phyloP scores from a whole-genome alignment of 257 asterid genomes.

The Gentiana macrophylla region DNA sequence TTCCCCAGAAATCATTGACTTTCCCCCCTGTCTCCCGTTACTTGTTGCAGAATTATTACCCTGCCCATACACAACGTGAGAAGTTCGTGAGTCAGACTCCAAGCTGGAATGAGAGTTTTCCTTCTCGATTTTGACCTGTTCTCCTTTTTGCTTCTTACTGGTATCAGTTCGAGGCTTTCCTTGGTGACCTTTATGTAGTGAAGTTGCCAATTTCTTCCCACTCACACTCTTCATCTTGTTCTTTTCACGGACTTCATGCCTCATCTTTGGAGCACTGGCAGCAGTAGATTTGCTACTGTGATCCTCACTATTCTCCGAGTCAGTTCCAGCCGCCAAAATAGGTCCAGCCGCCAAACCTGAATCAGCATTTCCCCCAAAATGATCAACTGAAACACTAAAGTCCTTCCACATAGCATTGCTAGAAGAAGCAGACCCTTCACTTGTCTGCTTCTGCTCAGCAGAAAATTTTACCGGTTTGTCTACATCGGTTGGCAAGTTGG shows the following conservation, averaged over 20 bases:
- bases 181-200: constrained; percentile 27
- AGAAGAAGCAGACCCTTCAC: constrained; percentile 54
- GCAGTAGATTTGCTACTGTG: constrained; percentile 61
- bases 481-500: constrained; percentile 16
- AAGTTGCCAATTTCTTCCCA: constrained; percentile 32
- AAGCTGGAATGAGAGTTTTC: constrained; percentile 87
- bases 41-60: constrained; percentile 33
- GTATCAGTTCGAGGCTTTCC: constrained; percentile 32
- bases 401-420: constrained; percentile 28
- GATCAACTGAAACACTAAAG: constrained; percentile 15
- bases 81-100: constrained; percentile 88
- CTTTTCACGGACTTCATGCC: constrained; percentile 25
- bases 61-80: constrained; percentile 64
- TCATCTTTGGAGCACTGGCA: constrained; percentile 40
- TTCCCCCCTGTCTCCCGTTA: constrained; percentile 40
- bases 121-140: constrained; percentile 68
- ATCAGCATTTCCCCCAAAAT: constrained; percentile 28
- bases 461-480: constrained; percentile 27
- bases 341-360: constrained; percentile 21
- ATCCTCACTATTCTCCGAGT: constrained; percentile 62
- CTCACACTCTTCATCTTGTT: constrained; percentile 32
- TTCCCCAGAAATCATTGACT: constrained; percentile 34
- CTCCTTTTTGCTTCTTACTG: constrained; percentile 54
- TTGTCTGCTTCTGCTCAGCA: constrained; percentile 30
- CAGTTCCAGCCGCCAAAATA: constrained; percentile 27